phyloP scores from a whole-genome alignment of 257 asterid genomes.

The Gynochthodes officinalis region DNA sequence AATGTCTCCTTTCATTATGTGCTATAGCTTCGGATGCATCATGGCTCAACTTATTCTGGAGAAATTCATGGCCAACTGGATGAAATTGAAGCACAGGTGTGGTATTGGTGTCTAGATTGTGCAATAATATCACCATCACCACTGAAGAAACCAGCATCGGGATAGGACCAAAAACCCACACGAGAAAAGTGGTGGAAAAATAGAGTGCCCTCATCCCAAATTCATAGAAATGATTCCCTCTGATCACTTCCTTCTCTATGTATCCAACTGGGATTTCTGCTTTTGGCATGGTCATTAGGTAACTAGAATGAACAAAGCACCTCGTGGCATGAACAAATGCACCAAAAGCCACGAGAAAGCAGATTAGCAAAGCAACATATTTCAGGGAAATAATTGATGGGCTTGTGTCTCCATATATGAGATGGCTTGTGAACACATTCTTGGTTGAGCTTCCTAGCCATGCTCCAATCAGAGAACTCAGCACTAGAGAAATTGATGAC shows the following conservation, averaged over 20 bases:
- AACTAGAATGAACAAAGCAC: slow-evolving; percentile 46
- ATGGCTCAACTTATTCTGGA: slow-evolving; percentile 20
- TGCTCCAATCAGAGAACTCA: slow-evolving; percentile 56
- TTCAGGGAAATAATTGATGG: slow-evolving; percentile 40
- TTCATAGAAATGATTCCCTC: slow-evolving; percentile 50
- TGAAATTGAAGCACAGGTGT: slow-evolving; percentile 16
- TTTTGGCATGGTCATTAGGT: slow-evolving; percentile 66
- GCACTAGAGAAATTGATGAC: slow-evolving; percentile 47
- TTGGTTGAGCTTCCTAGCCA: slow-evolving; percentile 51
- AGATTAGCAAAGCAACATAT: slow-evolving; percentile 45
- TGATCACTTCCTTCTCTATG: slow-evolving; percentile 47
- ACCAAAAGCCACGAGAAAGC: slow-evolving; percentile 56
- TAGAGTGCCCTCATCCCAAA: slow-evolving; percentile 49
- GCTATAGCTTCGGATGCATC: not conserved
- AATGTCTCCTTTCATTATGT: slow-evolving; percentile 13
- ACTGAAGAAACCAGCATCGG: slow-evolving; percentile 55
- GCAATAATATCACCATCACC: slow-evolving; percentile 40
- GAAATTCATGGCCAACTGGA: slow-evolving; percentile 1
- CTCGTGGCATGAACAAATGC: slow-evolving; percentile 50
- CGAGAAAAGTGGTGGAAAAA: slow-evolving; percentile 43
- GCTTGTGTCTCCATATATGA: slow-evolving; percentile 49
- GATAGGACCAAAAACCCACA: slow-evolving; percentile 75
- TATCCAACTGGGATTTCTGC: slow-evolving; percentile 28
- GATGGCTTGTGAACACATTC: slow-evolving; percentile 34
- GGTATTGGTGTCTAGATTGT: slow-evolving; percentile 42